phyloP scores from a whole-genome alignment of 164 flowering plant genomes.

The Cinnamomum chago region DNA sequence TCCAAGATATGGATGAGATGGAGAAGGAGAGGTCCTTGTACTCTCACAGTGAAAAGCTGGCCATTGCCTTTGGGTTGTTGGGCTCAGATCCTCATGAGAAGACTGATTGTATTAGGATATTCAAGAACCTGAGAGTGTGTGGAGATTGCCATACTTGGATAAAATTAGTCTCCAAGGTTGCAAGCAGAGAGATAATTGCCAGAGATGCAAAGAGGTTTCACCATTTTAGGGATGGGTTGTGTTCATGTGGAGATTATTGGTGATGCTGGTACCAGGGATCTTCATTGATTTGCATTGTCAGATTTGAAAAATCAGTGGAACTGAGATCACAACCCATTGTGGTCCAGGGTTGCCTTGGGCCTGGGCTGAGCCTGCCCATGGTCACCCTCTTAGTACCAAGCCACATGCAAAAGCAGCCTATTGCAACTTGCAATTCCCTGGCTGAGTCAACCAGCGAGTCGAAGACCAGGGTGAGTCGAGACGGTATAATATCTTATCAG shows the following conservation, averaged over 20 bases:
- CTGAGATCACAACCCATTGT: not conserved
- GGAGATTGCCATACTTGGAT: constrained; percentile 55
- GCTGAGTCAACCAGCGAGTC: too few relatives aligned
- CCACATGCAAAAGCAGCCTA: too few relatives aligned
- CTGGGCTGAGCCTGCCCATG: too few relatives aligned
- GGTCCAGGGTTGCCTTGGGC: too few relatives aligned
- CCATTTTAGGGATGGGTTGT: constrained; percentile 39
- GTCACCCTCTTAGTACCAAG: too few relatives aligned
- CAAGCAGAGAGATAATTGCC: constrained; percentile 41
- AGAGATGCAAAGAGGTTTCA: constrained; percentile 56
- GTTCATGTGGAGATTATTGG: constrained; percentile 55
- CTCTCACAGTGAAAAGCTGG: constrained; percentile 51
- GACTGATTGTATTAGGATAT: constrained; percentile 32
- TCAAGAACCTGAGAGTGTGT: constrained; percentile 56
- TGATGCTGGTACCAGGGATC: constrained; percentile 13
- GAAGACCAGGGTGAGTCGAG: too few relatives aligned
- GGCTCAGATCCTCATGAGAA: constrained; percentile 9
- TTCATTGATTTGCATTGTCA: not conserved
- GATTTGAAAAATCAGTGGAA: not conserved
- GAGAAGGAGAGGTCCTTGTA: constrained; percentile 37
- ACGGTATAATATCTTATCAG: too few relatives aligned
- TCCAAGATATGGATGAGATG: constrained; percentile 42
- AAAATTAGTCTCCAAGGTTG: constrained; percentile 33
- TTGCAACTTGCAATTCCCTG: too few relatives aligned
- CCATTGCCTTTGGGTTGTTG: constrained; percentile 44